Evolutionary conservation across 2,329 filamentous ascomycete species (phyloP).

Genomic region (Ophiobolus disseminans): DNA sequence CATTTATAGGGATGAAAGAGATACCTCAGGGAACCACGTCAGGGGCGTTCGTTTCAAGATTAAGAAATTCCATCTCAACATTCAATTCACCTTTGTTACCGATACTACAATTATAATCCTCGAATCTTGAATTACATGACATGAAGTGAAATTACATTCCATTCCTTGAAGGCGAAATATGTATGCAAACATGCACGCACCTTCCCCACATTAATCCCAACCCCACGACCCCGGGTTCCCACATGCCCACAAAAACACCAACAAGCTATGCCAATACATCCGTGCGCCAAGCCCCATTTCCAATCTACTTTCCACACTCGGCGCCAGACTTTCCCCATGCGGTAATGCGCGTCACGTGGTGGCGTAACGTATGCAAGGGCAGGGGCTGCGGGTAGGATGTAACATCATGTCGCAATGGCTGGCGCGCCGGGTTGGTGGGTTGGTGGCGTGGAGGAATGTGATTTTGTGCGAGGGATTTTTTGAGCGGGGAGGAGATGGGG

Average conservation of each 20-base stretch:
- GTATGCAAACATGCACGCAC: not conserved
- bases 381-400: conserved; percentile 8
- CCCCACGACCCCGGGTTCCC: not conserved
- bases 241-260: not conserved
- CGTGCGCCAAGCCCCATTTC: conserved; percentile 19
- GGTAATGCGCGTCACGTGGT: conserved; percentile 15
- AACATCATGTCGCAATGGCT: conserved; percentile 1
- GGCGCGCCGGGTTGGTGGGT: not conserved
- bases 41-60: too few species aligned
- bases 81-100: too few species aligned
- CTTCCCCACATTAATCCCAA: not conserved
- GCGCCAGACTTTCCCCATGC: conserved; percentile 3
- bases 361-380: too few species aligned
- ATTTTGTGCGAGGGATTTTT: too few species aligned
- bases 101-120: too few species aligned
- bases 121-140: too few species aligned
- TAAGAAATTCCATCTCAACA: too few species aligned
- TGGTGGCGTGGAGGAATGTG: not conserved
- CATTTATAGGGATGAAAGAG: too few species aligned
- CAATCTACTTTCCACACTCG: conserved; percentile 13
- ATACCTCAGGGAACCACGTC: too few species aligned
- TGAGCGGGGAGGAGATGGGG: too few species aligned
- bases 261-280: conserved; percentile 4
- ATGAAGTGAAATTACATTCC: too few species aligned
- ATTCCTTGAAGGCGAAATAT: too few species aligned